Evolutionary conservation across 2,329 filamentous ascomycete species (phyloP).

Genomic region (Pyricularia pennisetigena): DNA sequence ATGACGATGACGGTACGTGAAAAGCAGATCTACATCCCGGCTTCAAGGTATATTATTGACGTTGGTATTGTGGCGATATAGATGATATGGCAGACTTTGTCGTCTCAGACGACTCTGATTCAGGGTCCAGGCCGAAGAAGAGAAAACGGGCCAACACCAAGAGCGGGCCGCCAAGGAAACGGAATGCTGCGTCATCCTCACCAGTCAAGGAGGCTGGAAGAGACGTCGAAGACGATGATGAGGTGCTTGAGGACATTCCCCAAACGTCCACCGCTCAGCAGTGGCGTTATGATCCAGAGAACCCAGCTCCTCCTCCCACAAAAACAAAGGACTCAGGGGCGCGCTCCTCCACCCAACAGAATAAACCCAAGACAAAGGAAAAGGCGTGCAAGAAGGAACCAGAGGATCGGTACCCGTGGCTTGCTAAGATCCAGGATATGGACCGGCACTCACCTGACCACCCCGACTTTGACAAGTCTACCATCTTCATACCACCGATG

Average conservation of each 20-base stretch:
- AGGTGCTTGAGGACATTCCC: slow-evolving; percentile 44
- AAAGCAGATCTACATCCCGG: too few species aligned
- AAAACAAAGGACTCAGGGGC: slow-evolving; percentile 10
- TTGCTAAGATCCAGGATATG: slow-evolving; percentile 76
- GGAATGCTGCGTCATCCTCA: slow-evolving; percentile 41
- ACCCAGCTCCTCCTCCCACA: slow-evolving; percentile 22
- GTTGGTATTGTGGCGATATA: slow-evolving; percentile 72
- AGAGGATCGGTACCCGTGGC: slow-evolving; percentile 80
- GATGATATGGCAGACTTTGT: slow-evolving; percentile 81
- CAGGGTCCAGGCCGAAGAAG: slow-evolving; percentile 54
- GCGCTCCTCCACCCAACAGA: slow-evolving; percentile 28
- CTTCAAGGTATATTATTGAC: slow-evolving; percentile 55
- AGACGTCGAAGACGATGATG: slow-evolving; percentile 41
- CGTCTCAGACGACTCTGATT: slow-evolving; percentile 78
- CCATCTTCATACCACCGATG: slow-evolving; percentile 76
- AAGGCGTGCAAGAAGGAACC: slow-evolving; percentile 51
- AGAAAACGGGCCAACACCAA: slow-evolving; percentile 53
- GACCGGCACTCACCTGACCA: slow-evolving; percentile 70
- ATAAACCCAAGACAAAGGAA: slow-evolving; percentile 55
- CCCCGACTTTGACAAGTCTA: slow-evolving; percentile 84
- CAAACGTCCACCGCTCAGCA: slow-evolving; percentile 67
- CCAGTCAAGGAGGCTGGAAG: slow-evolving; percentile 17
- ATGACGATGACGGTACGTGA: slow-evolving; percentile 50
- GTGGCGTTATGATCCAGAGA: slow-evolving; percentile 59
- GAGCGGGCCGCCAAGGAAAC: slow-evolving; percentile 47